Base-by-base conservation (phyloP, 768 basidiomycete species). In the Favolaschia claudopus region DNA sequence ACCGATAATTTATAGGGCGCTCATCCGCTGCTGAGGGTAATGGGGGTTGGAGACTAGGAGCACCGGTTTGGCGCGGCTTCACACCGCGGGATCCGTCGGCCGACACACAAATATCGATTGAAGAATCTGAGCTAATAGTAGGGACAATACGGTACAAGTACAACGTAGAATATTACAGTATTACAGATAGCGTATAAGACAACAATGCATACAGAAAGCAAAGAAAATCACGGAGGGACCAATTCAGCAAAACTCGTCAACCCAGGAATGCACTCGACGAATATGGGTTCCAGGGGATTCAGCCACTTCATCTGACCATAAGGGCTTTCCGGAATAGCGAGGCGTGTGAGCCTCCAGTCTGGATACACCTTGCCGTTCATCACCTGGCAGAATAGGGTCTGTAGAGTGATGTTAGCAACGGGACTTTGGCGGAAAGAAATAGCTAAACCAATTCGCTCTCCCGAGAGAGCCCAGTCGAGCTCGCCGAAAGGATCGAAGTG, bases 1-100 rank as follows among this genome's bases (percentile, higher is more conserved):
- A 61, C 49, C 9, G 46, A 61, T 61, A 61, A 61, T n/a, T n/a
- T n/a, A 56, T 61, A 61, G 43, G 22, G 54, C 54, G 46, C n/a
- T n/a, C 58, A 60, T 60, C 40, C 58, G 52, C 34, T 47, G 29
- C 52, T 43, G 58, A 12, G n/a, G 32, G 33, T 24, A 42, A 39
- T 19, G 36, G 20, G 36, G 38, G 4, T 7, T 9, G 4, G 27
- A n/a, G 3, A 22, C n/a, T n/a, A n/a, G n/a, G n/a, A n/a, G n/a
- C n/a, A n/a, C n/a, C n/a, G n/a, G n/a, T n/a, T n/a, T n/a, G n/a
- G n/a, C n/a, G n/a, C n/a, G n/a, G n/a, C n/a, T n/a, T n/a, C n/a
- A n/a, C n/a, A n/a, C n/a, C n/a, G n/a, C n/a, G n/a, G n/a, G n/a
- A n/a, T n/a, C n/a, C n/a, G n/a, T n/a, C n/a, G n/a, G n/a, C n/a